Evolutionary conservation across 75 land plant genomes (phyloP).

Genomic region (Picea glauca): DNA sequence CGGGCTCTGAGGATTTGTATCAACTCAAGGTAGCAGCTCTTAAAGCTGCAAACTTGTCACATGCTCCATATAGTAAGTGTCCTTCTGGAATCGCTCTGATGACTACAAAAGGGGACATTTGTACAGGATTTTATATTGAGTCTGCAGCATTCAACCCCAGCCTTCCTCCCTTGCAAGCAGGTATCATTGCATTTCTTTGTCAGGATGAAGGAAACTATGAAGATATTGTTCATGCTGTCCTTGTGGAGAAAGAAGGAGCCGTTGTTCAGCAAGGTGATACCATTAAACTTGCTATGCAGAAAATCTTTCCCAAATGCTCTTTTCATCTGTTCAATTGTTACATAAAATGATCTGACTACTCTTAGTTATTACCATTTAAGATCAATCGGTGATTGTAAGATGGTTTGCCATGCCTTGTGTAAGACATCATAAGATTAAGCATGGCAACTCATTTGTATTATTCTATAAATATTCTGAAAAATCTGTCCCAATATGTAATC

Average conservation of each 20-base stretch:
- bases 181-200: constrained; percentile 68
- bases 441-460: too few species aligned
- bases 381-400: too few species aligned
- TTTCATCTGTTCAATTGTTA: constrained; percentile 32
- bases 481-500: too few species aligned
- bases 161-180: constrained; percentile 87
- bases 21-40: constrained; percentile 42
- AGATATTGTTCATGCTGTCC: constrained; percentile 58
- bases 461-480: too few species aligned
- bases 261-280: constrained; percentile 66
- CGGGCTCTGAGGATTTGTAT: not conserved
- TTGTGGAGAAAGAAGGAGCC: constrained; percentile 81
- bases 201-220: constrained; percentile 62
- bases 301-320: constrained; percentile 54
- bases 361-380: too few species aligned
- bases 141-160: constrained; percentile 98
- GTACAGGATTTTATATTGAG: constrained; percentile 70
- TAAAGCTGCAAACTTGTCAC: constrained; percentile 75
- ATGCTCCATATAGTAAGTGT: constrained; percentile 90
- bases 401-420: too few species aligned
- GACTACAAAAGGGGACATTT: constrained; percentile 51
- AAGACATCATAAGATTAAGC: too few species aligned
- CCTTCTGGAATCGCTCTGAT: constrained; percentile 83
- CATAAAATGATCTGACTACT: not conserved
- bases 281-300: constrained; percentile 47